Conservation (phyloP, 2,329 filamentous ascomycete species). For the Clathrospora elynae region DNA sequence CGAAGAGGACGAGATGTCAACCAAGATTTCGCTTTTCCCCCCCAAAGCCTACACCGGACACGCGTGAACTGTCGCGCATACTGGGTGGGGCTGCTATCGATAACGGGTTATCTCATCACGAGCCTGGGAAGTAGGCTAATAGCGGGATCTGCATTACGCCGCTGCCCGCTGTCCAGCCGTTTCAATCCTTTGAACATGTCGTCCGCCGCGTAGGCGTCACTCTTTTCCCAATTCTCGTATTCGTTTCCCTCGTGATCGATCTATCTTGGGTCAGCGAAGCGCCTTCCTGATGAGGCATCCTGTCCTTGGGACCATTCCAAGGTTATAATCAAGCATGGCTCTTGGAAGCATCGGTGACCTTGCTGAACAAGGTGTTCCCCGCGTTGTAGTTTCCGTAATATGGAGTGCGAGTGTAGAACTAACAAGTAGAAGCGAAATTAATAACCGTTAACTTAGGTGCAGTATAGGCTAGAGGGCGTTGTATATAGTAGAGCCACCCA, state of each 20-base stretch:
- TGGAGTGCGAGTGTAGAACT: no score
- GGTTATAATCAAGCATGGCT: neutral
- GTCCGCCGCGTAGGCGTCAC: slow-evolving; percentile 8
- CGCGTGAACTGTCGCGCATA: slow-evolving; percentile 5
- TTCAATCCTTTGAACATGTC: slow-evolving; percentile 6
- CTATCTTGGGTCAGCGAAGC: neutral
- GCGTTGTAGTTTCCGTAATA: no score
- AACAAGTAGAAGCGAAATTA: no score
- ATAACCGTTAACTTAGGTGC: no score
- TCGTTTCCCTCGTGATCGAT: neutral
- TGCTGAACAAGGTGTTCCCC: no score
- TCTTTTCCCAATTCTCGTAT: neutral
- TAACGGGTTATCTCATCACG: slow-evolving; percentile 29
- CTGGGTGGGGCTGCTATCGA: slow-evolving; percentile 19
- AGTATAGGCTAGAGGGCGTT: no score
- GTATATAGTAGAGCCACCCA: no score
- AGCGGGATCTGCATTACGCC: slow-evolving; percentile 34
- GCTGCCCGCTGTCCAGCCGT: slow-evolving; percentile 27
- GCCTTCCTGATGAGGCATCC: slow-evolving; percentile 7
- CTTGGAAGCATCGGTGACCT: neutral
- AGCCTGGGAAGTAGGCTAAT: slow-evolving; percentile 17
- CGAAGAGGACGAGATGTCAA: slow-evolving; percentile 5
- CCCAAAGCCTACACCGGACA: slow-evolving; percentile 1
- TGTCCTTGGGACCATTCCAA: neutral
- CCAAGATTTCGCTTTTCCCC: slow-evolving; percentile 4